phyloP scores from a whole-genome alignment of 163 green algal species.

The Volvox carteri region DNA sequence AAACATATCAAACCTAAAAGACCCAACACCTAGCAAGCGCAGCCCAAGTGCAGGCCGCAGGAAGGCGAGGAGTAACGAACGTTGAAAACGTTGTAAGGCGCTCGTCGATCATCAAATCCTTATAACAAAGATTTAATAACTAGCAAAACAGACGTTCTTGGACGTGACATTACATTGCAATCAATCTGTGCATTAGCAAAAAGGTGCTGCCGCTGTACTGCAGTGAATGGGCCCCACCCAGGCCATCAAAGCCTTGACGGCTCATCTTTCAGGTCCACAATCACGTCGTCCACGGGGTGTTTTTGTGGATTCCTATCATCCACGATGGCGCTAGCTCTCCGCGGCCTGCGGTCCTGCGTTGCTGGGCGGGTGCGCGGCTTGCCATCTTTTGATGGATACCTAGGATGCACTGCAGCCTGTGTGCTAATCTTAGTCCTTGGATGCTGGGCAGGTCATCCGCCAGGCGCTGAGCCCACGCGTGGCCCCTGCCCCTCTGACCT shows the following conservation, averaged over 20 bases:
- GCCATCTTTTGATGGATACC: not conserved
- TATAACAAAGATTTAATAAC: not conserved
- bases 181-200: too few relatives aligned
- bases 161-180: too few relatives aligned
- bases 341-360: constrained; percentile 10
- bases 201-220: constrained; percentile 1
- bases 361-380: not conserved
- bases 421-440: not conserved
- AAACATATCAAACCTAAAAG: too few relatives aligned
- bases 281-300: not conserved
- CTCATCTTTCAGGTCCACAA: not conserved
- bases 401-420: not conserved
- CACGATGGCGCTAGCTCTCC: constrained; percentile 48
- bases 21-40: too few relatives aligned
- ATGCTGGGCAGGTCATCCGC: constrained; percentile 37
- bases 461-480: constrained; percentile 36
- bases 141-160: too few relatives aligned
- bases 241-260: not conserved
- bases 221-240: not conserved
- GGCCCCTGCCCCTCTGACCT: not conserved
- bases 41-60: not conserved
- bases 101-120: not conserved
- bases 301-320: constrained; percentile 21
- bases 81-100: constrained; percentile 13
- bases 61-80: not conserved